Evolutionary conservation across 1,284 basidiomycete species (phyloP).

Genomic region (Ustanciosporium gigantosporum): DNA sequence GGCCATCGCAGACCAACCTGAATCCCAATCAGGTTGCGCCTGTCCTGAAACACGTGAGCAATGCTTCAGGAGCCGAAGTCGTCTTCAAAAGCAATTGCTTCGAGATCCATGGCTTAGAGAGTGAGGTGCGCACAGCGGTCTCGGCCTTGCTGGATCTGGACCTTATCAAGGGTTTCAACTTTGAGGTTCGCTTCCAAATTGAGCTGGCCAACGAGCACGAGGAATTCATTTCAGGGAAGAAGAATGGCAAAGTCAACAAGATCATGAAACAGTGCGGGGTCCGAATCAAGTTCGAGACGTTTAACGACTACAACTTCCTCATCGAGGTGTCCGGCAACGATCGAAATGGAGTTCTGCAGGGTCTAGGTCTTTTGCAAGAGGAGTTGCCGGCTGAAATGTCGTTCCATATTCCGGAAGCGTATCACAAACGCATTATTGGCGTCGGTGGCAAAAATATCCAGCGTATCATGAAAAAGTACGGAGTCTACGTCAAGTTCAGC

Average conservation of each 20-base stretch:
- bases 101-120: slow-evolving; percentile 93
- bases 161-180: slow-evolving; percentile 89
- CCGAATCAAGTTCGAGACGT: slow-evolving; percentile 98
- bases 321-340: slow-evolving; percentile 73
- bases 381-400: slow-evolving; percentile 98
- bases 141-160: slow-evolving; percentile 86
- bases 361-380: slow-evolving; percentile 86
- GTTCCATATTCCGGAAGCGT: slow-evolving; percentile 96
- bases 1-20: slow-evolving; percentile 75
- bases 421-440: slow-evolving; percentile 99
- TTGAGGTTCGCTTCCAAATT: slow-evolving; percentile 97
- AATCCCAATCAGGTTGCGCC: slow-evolving; percentile 82
- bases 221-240: slow-evolving; percentile 77
- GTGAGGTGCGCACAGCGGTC: slow-evolving; percentile 84
- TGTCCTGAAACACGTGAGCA: slow-evolving; percentile 82
- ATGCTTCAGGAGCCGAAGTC: slow-evolving; percentile 85
- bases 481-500: slow-evolving; percentile 98
- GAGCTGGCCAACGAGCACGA: slow-evolving; percentile 97
- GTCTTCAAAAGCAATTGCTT: slow-evolving; percentile 98
- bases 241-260: slow-evolving; percentile 65
- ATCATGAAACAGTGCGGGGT: slow-evolving; percentile 69
- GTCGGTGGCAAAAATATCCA: slow-evolving; percentile 98
- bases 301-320: slow-evolving; percentile 98
- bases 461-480: slow-evolving; percentile 99
- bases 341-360: slow-evolving; percentile 74